phyloP scores from a whole-genome alignment of 495 filamentous ascomycete genomes.

The Xylaria telfairii region DNA sequence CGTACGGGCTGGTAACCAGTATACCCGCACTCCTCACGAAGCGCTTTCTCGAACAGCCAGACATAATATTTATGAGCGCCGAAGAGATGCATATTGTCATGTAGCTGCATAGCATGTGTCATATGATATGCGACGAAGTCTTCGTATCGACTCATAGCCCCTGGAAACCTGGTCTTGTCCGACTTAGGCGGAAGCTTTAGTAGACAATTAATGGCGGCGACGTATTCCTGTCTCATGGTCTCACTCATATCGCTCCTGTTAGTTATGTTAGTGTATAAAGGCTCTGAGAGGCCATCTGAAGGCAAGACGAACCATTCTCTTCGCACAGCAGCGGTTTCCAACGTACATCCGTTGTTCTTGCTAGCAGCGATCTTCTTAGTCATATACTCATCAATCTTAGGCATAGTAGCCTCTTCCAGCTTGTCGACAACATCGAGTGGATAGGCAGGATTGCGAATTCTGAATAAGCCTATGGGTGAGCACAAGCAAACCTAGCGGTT shows the following conservation, averaged over 20 bases:
- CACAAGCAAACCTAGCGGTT: background rate
- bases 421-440: slow-evolving; percentile 49
- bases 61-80: slow-evolving; percentile 74
- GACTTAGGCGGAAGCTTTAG: slow-evolving; percentile 49
- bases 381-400: slow-evolving; percentile 47
- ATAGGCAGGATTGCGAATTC: slow-evolving; percentile 43
- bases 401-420: slow-evolving; percentile 44
- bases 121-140: slow-evolving; percentile 62
- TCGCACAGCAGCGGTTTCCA: slow-evolving; percentile 54
- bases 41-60: slow-evolving; percentile 67
- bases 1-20: slow-evolving; percentile 54
- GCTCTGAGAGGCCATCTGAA: background rate
- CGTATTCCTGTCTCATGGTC: slow-evolving; percentile 50
- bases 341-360: slow-evolving; percentile 54
- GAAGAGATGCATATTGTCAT: slow-evolving; percentile 65
- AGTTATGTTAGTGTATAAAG: slow-evolving; percentile 22
- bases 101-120: slow-evolving; percentile 54
- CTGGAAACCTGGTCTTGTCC: slow-evolving; percentile 51
- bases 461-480: slow-evolving; percentile 20
- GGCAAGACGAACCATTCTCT: slow-evolving; percentile 54
- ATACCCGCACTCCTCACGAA: slow-evolving; percentile 74
- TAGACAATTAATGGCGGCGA: slow-evolving; percentile 55
- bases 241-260: slow-evolving; percentile 49
- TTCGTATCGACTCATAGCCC: slow-evolving; percentile 57
- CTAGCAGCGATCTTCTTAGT: slow-evolving; percentile 39